phyloP scores from a whole-genome alignment of 176 grass and related monocot species.

The barley (Hordeum vulgare) region DNA sequence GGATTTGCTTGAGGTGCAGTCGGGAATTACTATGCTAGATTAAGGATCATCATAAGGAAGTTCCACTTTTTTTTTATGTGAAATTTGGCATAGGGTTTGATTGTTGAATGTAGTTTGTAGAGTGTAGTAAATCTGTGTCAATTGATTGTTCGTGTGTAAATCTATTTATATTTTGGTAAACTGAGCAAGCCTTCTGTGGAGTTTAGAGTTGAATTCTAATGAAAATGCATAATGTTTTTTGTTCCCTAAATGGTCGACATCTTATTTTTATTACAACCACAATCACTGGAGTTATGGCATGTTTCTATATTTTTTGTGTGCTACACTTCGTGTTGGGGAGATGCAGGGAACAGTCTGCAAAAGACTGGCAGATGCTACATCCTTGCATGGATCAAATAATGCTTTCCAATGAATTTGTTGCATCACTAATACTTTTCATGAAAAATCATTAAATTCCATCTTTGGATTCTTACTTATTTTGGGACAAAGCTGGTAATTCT shows the following conservation, averaged over 20 bases:
- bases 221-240: neutral
- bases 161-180: neutral
- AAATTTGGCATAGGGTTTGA: neutral
- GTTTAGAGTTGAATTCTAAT: neutral
- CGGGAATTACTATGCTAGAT: neutral
- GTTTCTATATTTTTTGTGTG: neutral
- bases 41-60: neutral
- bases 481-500: neutral
- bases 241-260: neutral
- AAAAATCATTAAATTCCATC: neutral
- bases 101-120: neutral
- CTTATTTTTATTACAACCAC: neutral
- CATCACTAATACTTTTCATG: neutral
- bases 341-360: neutral
- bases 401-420: neutral
- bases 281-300: neutral
- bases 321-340: neutral
- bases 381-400: neutral
- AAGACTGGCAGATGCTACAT: neutral
- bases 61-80: neutral
- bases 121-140: neutral
- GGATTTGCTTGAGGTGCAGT: neutral
- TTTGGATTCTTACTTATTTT: neutral
- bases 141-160: neutral
- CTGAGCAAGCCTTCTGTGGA: neutral